Evolutionary conservation across 2,329 filamentous ascomycete genomes (phyloP).

Genomic region (Calonectria pteridis): DNA sequence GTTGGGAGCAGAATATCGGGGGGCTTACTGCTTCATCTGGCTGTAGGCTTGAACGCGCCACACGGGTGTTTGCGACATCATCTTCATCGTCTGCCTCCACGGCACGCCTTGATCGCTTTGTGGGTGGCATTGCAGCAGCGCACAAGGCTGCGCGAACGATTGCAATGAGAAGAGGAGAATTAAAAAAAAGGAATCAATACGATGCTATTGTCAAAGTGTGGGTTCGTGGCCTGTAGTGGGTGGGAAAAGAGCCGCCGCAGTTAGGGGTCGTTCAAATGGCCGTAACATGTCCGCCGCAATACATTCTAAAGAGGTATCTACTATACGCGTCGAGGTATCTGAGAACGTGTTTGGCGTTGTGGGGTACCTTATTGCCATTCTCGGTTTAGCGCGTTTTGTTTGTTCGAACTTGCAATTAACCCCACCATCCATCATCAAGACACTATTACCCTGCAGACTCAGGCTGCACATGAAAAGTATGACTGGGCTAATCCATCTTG

Average conservation of each 20-base stretch:
- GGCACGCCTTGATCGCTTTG: conserved; percentile 58
- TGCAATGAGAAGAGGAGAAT: neutral
- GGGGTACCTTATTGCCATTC: conserved; percentile 17
- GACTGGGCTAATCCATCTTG: neutral
- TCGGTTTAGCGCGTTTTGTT: conserved; percentile 26
- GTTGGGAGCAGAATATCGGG: conserved; percentile 19
- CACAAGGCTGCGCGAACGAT: conserved; percentile 13
- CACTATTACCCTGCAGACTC: neutral
- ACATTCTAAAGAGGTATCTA: conserved; percentile 18
- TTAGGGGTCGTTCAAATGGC: neutral
- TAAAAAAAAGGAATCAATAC: neutral
- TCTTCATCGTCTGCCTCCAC: conserved; percentile 51
- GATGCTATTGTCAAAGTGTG: neutral
- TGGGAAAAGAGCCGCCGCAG: neutral
- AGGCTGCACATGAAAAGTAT: neutral
- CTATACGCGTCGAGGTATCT: conserved; percentile 40
- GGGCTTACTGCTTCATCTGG: conserved; percentile 54
- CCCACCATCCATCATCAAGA: neutral
- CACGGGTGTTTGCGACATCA: conserved; percentile 51
- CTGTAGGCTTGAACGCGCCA: conserved; percentile 57
- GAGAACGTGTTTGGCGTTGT: conserved; percentile 29
- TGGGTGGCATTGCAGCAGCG: conserved; percentile 43
- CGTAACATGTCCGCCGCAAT: neutral
- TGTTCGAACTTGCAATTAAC: neutral
- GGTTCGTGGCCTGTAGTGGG: neutral